phyloP scores from a whole-genome alignment of 371 early-diverging fungal genomes.

The Mucor plumbeus region DNA sequence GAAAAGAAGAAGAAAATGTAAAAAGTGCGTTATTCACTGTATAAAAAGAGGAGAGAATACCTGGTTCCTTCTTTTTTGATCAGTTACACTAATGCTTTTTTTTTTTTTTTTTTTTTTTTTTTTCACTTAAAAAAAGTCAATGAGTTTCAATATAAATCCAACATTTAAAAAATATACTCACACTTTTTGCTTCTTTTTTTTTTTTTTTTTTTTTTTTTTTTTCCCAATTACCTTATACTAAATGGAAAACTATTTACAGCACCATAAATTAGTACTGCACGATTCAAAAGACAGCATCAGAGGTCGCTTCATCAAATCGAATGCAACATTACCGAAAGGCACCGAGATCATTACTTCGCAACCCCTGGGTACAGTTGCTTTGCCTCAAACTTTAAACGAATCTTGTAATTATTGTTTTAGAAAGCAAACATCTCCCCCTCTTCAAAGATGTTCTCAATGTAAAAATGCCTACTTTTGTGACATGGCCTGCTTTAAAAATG shows the following conservation, averaged over 20 bases:
- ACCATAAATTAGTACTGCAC: conserved; percentile 13
- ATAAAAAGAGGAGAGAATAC: not conserved
- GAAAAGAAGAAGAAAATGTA: not conserved
- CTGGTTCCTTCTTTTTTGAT: not conserved
- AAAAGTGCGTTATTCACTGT: not conserved
- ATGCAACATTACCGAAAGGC: conserved; percentile 29
- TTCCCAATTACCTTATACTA: not conserved
- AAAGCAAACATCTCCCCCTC: conserved; percentile 30
- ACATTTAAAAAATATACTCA: not conserved
- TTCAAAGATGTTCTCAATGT: conserved; percentile 57
- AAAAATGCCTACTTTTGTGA: conserved; percentile 53
- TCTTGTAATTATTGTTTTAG: conserved; percentile 54
- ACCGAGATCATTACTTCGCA: conserved; percentile 46
- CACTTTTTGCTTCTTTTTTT: not conserved
- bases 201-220: not conserved
- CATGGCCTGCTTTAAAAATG: conserved; percentile 51
- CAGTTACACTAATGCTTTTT: not conserved
- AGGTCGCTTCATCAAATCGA: conserved; percentile 37
- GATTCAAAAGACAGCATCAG: conserved; percentile 28
- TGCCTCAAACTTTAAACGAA: conserved; percentile 38
- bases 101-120: not conserved
- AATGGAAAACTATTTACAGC: conserved; percentile 30
- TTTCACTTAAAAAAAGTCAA: too few species aligned
- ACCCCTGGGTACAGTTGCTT: conserved; percentile 45
- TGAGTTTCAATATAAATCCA: not conserved